Base-by-base conservation (phyloP, 78 protist species). In the Tieghemostelium lacteum region DNA sequence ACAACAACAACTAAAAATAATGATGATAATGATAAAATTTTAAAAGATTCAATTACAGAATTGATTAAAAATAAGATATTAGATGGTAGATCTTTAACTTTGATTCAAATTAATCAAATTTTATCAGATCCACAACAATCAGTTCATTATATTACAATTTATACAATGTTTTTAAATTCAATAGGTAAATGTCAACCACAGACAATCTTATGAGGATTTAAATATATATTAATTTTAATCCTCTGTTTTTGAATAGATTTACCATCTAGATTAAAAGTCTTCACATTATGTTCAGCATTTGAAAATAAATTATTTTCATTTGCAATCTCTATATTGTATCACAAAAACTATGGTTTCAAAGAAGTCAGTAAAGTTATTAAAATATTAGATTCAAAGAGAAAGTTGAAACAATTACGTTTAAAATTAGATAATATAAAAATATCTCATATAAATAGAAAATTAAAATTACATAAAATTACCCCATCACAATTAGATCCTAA, bases 331-430 rank as follows among this genome's bases (percentile, higher is more conserved):
- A 69, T 83, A 36, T 29, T 83, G 12, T 69, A 69, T 52, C 66
- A 83, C 37, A 69, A 69, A 63, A 83, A 60, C 19, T 83, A 83
- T 61, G 71, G 85, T 12, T 74, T 86, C 73, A 74, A 73, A 62
- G 93, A 86, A 40, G 67, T 86, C 5, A n/a, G 76, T 19, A 86
- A 86, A 40, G 85, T 57, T 1, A 64, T 86, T 3, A 71, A 86
- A 55, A 52, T 86, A 28, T 26, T 86, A n/a, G 93, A 86, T 49
- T 73, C 85, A 14, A 3, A 22, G 16, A 72, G 93, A 50, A 39
- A 36, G 49, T 34, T 86, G 0, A 72, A n/a, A 39, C 73, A 57
- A 45, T 54, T 86, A 19, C 2, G 31, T 10, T 12, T 19, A 26
- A 86, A 86, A 62, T 19, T 73, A 19, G 61, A 39, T 16, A 86